Percentiles rank a stretch among this genome's conserved stretches.
Evolutionary conservation across 306 rosid species (phyloP).

Genomic region (Quercus robur): DNA sequence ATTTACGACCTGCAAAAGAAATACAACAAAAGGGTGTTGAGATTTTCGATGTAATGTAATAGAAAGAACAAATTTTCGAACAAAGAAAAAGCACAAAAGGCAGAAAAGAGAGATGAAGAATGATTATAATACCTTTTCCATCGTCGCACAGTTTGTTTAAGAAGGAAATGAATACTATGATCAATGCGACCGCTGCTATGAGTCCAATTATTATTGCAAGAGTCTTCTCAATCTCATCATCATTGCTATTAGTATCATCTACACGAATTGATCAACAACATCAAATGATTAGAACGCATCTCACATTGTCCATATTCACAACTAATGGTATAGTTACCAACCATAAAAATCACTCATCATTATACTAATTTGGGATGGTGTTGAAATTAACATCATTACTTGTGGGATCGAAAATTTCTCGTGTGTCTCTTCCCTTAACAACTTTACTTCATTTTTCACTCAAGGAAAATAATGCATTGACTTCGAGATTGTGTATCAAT

Average conservation of each 20-base stretch:
- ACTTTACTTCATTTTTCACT: background rate
- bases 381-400: background rate
- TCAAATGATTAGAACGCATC: slow-evolving; percentile 4
- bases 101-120: background rate
- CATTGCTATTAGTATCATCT: slow-evolving; percentile 25
- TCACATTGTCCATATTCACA: slow-evolving; percentile 3
- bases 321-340: background rate
- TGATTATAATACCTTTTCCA: slow-evolving; percentile 30
- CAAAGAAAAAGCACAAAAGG: background rate
- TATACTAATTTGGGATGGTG: background rate
- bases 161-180: slow-evolving; percentile 62
- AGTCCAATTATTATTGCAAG: slow-evolving; percentile 77
- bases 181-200: slow-evolving; percentile 67
- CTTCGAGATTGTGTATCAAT: background rate
- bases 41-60: background rate
- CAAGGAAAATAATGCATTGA: background rate
- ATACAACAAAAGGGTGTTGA: background rate
- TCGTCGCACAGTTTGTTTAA: slow-evolving; percentile 38
- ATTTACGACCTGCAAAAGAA: slow-evolving; percentile 60
- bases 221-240: slow-evolving; percentile 62
- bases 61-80: background rate
- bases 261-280: slow-evolving; percentile 1
- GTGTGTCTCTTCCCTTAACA: background rate
- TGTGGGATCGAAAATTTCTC: background rate
- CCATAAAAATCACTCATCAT: background rate